Evolutionary conservation across 768 basidiomycete genomes (phyloP).

Genomic region (Pleurotus eryngii): DNA sequence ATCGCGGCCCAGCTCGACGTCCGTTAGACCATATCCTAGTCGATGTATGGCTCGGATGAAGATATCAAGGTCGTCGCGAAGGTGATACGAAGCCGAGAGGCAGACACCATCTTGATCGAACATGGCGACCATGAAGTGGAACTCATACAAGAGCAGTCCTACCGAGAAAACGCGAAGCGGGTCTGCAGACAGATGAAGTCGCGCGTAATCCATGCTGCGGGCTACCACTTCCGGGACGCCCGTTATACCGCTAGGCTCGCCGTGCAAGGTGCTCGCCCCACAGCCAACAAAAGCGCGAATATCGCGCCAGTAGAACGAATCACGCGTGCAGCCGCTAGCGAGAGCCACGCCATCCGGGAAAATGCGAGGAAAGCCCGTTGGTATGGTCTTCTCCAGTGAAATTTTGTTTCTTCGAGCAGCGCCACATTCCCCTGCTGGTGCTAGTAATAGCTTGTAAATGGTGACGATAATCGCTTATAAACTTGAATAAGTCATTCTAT

Average conservation of each 20-base stretch:
- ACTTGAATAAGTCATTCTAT: too few species aligned
- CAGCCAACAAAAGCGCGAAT: too few species aligned
- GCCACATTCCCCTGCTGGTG: not conserved
- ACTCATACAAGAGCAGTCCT: constrained; percentile 24
- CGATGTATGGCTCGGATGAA: constrained; percentile 23
- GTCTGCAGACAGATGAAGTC: constrained; percentile 22
- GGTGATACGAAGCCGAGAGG: constrained; percentile 21
- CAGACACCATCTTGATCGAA: constrained; percentile 26
- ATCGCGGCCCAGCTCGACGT: too few species aligned
- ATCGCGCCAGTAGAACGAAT: too few species aligned
- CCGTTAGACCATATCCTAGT: constrained; percentile 14
- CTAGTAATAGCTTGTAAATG: too few species aligned
- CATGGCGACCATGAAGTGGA: constrained; percentile 25
- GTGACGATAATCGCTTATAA: too few species aligned
- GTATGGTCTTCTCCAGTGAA: not conserved
- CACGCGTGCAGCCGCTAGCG: too few species aligned
- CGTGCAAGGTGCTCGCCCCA: too few species aligned
- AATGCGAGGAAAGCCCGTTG: too few species aligned
- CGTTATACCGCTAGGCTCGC: not conserved
- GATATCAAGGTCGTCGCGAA: constrained; percentile 15
- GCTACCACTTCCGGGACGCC: constrained; percentile 10
- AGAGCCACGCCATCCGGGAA: too few species aligned
- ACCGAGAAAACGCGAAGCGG: constrained; percentile 27
- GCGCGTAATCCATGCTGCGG: constrained; percentile 22
- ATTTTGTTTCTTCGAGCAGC: not conserved